phyloP scores from a whole-genome alignment of 2,329 filamentous ascomycete genomes.

The Microdochium trichocladiopsis region DNA sequence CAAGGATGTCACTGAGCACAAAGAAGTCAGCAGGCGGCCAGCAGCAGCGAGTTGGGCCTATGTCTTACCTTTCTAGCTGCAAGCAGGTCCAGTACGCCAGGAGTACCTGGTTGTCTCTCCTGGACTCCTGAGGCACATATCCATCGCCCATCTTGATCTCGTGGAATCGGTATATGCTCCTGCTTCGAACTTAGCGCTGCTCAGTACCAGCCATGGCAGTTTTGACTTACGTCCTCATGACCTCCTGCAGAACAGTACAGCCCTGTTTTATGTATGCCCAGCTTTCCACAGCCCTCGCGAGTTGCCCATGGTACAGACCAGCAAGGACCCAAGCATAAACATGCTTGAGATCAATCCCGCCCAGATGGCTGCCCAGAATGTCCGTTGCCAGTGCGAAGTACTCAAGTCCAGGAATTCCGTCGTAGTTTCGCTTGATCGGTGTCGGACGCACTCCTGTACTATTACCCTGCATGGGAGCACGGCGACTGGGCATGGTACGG shows the following conservation, averaged over 20 bases:
- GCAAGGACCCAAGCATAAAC: constrained; percentile 82
- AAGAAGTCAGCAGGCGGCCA: not conserved
- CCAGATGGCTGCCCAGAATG: constrained; percentile 76
- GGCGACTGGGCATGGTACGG: constrained; percentile 35
- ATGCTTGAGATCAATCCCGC: constrained; percentile 72
- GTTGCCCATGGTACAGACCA: constrained; percentile 81
- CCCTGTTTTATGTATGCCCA: constrained; percentile 55
- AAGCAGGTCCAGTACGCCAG: constrained; percentile 91
- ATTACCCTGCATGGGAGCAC: constrained; percentile 42
- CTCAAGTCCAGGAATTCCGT: constrained; percentile 80
- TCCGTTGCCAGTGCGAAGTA: constrained; percentile 85
- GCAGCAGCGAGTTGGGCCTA: no score
- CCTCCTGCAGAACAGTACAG: constrained; percentile 55
- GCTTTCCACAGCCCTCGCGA: constrained; percentile 82
- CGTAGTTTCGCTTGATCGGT: constrained; percentile 55
- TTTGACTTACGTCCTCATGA: constrained; percentile 65
- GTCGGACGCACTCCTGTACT: constrained; percentile 3
- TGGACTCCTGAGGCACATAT: constrained; percentile 10
- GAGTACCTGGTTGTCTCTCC: constrained; percentile 56
- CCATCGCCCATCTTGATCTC: constrained; percentile 23
- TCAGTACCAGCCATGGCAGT: not conserved
- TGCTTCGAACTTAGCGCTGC: constrained; percentile 13
- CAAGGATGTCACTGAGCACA: constrained; percentile 76
- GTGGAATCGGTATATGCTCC: constrained; percentile 41
- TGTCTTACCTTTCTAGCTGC: constrained; percentile 75